phyloP scores from a whole-genome alignment of 2,329 filamentous ascomycete species.

The Pseudogymnoascus pannorum region DNA sequence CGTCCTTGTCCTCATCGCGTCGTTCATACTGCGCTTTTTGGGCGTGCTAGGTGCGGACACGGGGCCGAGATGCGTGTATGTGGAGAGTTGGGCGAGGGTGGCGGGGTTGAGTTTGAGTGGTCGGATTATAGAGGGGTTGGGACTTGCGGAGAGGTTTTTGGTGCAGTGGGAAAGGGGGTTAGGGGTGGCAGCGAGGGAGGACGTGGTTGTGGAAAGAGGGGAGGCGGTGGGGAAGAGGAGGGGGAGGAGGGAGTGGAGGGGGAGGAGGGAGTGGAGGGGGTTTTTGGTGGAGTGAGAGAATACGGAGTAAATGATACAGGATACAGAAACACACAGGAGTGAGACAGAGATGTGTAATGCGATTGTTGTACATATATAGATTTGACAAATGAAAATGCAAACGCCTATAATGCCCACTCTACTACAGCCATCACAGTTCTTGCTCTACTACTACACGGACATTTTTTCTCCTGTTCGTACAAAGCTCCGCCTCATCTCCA shows the following conservation, averaged over 20 bases:
- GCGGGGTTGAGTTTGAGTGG: constrained; percentile 78
- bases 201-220: constrained; percentile 27
- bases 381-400: constrained; percentile 10
- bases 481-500: constrained; percentile 8
- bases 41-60: constrained; percentile 53
- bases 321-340: background rate
- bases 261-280: constrained; percentile 26
- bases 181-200: constrained; percentile 19
- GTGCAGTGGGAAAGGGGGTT: constrained; percentile 65
- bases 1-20: constrained; percentile 62
- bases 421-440: constrained; percentile 4
- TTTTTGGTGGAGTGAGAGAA: constrained; percentile 26
- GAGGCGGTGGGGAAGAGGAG: constrained; percentile 19
- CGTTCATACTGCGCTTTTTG: constrained; percentile 41
- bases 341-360: background rate
- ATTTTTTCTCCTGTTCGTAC: background rate
- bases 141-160: constrained; percentile 67
- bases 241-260: constrained; percentile 24
- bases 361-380: constrained; percentile 10
- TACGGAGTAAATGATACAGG: background rate
- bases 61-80: constrained; percentile 60
- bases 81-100: constrained; percentile 89
- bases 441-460: background rate
- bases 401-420: constrained; percentile 10
- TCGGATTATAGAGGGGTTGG: constrained; percentile 56